Evolutionary conservation across 108 stramenopile species (phyloP), one percentile per base, ranked within the genome.

Genomic region (Cyclotella distinguenda): DNA sequence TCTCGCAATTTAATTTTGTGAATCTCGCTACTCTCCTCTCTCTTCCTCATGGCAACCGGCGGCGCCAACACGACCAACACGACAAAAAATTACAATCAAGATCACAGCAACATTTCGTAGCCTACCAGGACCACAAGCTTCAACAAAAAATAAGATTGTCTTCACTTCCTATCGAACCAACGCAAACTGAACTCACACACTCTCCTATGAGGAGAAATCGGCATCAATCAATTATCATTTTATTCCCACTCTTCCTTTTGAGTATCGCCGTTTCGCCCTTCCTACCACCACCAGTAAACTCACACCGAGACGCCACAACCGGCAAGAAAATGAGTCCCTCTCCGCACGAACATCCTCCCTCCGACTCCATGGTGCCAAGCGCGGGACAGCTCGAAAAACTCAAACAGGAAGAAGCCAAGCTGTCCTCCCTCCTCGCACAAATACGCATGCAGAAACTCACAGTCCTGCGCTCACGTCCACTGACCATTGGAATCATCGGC

Each of bases 401-500:
- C 8, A 59, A 59, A n/a, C 58, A 59, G 43, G 58, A 59, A 33
- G 58, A 59, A 35, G 40, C 38, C 1, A 21, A 27, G 12, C 25
- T 59, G 27, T 59, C 75, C 5, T 46, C 65, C 11, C 64, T 81
- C 51, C 77, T 81, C 16, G 72, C 71, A 12, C 39, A 53, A 16
- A 50, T 81, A 0, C 80, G 80, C 26, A 48, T 63, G 16, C 65
- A 81, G 59, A 81, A 81, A 44, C 66, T 78, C 11, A 31, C 65
- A 11, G 80, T 78, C 28, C 53, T 81, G 28, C 77, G 67, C 18
- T 78, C 80, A 10, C 62, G 77, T 15, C 80, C 80, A 7, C 88
- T 99, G 40, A 94, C 86, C 48, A 95, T 99, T 49, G 98, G 98
- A 8, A 83, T 99, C 30, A 73, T 99, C 27, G 97, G 97, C 13